Percentiles rank a stretch among this genome's conserved stretches.
Evolutionary conservation across 768 basidiomycete species (phyloP).

Genomic region (Russula dissimulans): DNA sequence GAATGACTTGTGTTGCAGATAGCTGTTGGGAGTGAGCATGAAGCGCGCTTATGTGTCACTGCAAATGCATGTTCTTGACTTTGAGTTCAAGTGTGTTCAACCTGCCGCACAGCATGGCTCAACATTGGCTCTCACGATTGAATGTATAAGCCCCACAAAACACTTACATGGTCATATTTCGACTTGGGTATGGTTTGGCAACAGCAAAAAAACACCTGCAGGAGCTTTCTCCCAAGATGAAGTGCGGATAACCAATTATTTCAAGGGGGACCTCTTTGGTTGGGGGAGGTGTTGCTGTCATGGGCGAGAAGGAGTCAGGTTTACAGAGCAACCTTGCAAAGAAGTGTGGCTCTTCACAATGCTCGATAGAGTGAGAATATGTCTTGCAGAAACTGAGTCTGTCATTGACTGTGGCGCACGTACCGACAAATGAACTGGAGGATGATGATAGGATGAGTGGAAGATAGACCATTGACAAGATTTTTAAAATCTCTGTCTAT

Average conservation of each 20-base stretch:
- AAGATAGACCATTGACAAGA: slow-evolving; percentile 41
- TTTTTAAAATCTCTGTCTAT: slow-evolving; percentile 58
- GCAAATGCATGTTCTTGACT: slow-evolving; percentile 74
- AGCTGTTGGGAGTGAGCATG: slow-evolving; percentile 22
- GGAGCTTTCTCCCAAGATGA: slow-evolving; percentile 31
- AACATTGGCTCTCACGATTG: background rate
- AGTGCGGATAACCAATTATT: slow-evolving; percentile 56
- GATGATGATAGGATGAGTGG: slow-evolving; percentile 11
- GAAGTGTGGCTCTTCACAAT: slow-evolving; percentile 41
- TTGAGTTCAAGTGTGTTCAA: slow-evolving; percentile 77
- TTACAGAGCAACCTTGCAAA: slow-evolving; percentile 54
- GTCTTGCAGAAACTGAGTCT: slow-evolving; percentile 34
- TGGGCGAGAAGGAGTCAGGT: slow-evolving; percentile 25
- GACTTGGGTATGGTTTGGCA: slow-evolving; percentile 69
- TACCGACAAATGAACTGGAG: background rate
- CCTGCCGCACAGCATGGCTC: slow-evolving; percentile 33
- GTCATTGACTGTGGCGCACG: slow-evolving; percentile 43
- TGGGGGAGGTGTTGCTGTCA: slow-evolving; percentile 21
- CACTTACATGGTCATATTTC: slow-evolving; percentile 57
- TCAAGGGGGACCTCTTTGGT: slow-evolving; percentile 56
- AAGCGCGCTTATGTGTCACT: slow-evolving; percentile 46
- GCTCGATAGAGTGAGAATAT: slow-evolving; percentile 48
- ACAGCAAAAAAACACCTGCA: slow-evolving; percentile 64
- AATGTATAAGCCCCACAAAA: background rate
- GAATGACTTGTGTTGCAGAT: slow-evolving; percentile 11